These are phyloP conservation scores for Leishmania mexicana DNA, from an alignment of 208 protist genomes.

Conservation along the genomic window DNA sequence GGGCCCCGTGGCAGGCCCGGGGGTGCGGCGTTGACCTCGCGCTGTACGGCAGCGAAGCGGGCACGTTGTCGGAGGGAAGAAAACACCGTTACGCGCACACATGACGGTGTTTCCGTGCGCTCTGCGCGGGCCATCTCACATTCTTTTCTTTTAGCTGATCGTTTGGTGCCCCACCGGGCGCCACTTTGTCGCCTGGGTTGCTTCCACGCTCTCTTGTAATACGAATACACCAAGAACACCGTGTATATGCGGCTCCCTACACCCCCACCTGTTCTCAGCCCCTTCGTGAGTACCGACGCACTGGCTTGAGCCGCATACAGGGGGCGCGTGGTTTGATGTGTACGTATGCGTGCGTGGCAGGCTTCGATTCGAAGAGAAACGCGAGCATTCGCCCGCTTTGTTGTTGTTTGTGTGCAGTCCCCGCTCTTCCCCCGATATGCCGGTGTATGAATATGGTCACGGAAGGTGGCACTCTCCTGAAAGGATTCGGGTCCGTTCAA, in stretches of 20 bases:
- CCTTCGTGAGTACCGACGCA: neutral
- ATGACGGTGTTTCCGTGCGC: neutral
- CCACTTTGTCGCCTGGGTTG: neutral
- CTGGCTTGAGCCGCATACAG: neutral
- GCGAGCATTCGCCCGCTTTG: neutral
- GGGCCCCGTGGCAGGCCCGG: too few species aligned
- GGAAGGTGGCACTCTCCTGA: neutral
- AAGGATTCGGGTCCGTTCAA: neutral
- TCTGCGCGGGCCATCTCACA: neutral
- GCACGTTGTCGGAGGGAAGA: neutral
- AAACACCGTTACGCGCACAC: neutral
- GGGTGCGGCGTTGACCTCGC: too few species aligned
- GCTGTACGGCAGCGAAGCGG: neutral
- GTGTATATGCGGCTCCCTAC: neutral
- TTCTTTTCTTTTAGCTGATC: neutral
- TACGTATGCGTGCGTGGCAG: neutral
- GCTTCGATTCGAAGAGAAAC: neutral
- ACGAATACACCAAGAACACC: too few species aligned
- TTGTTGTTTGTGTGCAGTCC: too few species aligned
- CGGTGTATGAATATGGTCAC: neutral
- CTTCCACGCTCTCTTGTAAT: neutral
- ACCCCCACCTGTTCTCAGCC: neutral
- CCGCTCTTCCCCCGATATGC: neutral
- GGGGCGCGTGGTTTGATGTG: neutral
- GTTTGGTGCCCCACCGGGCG: neutral